Base-by-base conservation (phyloP, 176 grass and related monocot genomes). In the Dactylis glomerata region DNA sequence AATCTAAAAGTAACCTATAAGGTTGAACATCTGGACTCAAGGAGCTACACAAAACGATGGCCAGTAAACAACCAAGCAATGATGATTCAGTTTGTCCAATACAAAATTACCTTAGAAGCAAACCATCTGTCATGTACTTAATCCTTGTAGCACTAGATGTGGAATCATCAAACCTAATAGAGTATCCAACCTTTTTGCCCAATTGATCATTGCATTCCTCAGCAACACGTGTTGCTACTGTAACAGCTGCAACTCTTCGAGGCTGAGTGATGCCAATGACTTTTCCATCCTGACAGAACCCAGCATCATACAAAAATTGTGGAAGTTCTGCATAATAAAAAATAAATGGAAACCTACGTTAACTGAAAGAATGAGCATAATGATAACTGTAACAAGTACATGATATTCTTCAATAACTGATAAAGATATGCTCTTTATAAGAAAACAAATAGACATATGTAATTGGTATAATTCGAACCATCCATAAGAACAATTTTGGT, bases 101-200 rank as follows among this genome's bases (percentile, higher is more conserved):
- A 81, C 30, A 50, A 44, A 52, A 77, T 82, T 90, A 98, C 96
- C 96, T 92, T 40, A 98, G 77, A 72, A 98, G 92, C 80, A 95
- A 90, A 93, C 92, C 96, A 90, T 98, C 96, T 23, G 96, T 98
- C 91, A 95, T 95, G 81, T 95, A 98, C 47, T 98, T 98, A 76
- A 98, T 95, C 86, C 91, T 88, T 82, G 93, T 98, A 34, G 87
- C 86, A 81, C 72, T 86, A 63, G 91, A 95, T 58, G 91, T 98
- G 12, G 83, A 81, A 85, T 98, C 91, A 74, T 98, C 96, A 81
- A 95, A 98, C 77, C 93, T 88, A 85, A 98, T 93, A 15, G 96
- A 98, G 59, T 98, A 98, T 30, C 96, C 96, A 87, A 98, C 91
- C 88, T 93, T 95, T 61, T 78, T 87, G 2, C 96, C 96, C 15